Base-by-base conservation (phyloP, 116 monocot genomes). In the Zostera marina region DNA sequence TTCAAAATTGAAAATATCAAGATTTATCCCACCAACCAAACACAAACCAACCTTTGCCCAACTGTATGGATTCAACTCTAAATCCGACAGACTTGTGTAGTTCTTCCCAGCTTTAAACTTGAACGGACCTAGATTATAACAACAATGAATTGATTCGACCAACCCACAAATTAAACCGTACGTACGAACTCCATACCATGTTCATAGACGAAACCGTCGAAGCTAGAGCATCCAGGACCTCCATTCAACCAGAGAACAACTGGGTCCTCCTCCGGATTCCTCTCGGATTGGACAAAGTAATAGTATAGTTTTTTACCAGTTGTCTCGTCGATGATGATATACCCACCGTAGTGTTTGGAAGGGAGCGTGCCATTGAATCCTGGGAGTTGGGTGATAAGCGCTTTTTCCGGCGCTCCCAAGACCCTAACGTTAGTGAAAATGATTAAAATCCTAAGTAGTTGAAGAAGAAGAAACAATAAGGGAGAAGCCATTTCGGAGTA, bases 41-140 rank as follows among this genome's bases (percentile, higher is more conserved):
- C n/a, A n/a, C n/a, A n/a, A n/a, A n/a, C n/a, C n/a, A n/a, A 84
- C 93, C 79, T 93, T 88, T 19, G 93, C 81, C 88, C 93, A 93
- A 69, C 88, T 88, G 59, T 88, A 84, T 38, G 88, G 81, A 72
- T 93, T 93, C 61, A 79, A 79, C 62, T 88, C 81, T 61, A 88
- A 66, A 21, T 72, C 23, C 21, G 93, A 88, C 14, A 93, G 41
- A 59, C 72, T 68, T 53, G 61, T 56, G 13, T 63, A 9, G 5
- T 12, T 19, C 19, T 58, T 63, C 1, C 77, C 76, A 14, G 66
- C 56, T 68, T 81, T 53, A 59, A 88, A 93, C 64, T 81, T 84
- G 70, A 93, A 93, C 14, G 93, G 93, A 24, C 93, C 93, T 93
- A 70, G n/a, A n/a, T n/a, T n/a, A n/a, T n/a, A n/a, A n/a, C n/a